Percentiles rank a stretch among this genome's conserved stretches.
phyloP scores from a whole-genome alignment of 768 basidiomycete genomes.

The Lactarius deliciosus region DNA sequence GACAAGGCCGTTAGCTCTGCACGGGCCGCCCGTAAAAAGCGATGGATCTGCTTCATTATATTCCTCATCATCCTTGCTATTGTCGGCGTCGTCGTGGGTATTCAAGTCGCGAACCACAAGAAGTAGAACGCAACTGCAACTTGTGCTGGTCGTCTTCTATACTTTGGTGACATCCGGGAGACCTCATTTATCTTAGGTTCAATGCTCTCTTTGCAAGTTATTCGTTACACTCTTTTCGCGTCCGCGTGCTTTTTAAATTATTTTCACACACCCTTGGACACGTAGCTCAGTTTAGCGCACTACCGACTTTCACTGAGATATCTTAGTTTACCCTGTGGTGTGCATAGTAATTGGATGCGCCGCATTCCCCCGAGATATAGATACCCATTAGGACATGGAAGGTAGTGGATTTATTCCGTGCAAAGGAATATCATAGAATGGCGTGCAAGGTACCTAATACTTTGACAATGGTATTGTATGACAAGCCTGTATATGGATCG shows the following conservation, averaged over 20 bases:
- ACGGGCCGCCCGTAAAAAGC: conserved; percentile 86
- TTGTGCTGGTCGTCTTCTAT: not conserved
- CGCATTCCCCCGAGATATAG: conserved; percentile 5
- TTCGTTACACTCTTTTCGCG: conserved; percentile 9
- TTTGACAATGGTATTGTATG: not conserved
- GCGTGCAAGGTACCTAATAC: too few relatives aligned
- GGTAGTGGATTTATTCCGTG: not conserved
- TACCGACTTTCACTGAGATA: conserved; percentile 7
- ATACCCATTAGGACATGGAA: conserved; percentile 17
- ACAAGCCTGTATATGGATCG: not conserved
- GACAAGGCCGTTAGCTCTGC: conserved; percentile 86
- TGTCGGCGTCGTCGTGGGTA: conserved; percentile 62
- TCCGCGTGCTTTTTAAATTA: conserved; percentile 2
- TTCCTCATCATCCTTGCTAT: conserved; percentile 60
- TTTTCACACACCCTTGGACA: conserved; percentile 14
- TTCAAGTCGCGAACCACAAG: conserved; percentile 49
- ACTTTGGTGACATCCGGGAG: not conserved
- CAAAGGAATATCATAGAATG: not conserved
- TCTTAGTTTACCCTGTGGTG: conserved; percentile 10
- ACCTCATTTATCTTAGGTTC: conserved; percentile 11
- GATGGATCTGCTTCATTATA: conserved; percentile 94
- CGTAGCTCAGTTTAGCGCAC: conserved; percentile 5
- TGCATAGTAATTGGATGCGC: conserved; percentile 4
- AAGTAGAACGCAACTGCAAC: conserved; percentile 32
- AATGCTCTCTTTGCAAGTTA: conserved; percentile 7